Evolutionary conservation across 176 grass and related monocot genomes (phyloP), one percentile per base, ranked within the genome.

Genomic region (Miscanthus lutarioriparius): DNA sequence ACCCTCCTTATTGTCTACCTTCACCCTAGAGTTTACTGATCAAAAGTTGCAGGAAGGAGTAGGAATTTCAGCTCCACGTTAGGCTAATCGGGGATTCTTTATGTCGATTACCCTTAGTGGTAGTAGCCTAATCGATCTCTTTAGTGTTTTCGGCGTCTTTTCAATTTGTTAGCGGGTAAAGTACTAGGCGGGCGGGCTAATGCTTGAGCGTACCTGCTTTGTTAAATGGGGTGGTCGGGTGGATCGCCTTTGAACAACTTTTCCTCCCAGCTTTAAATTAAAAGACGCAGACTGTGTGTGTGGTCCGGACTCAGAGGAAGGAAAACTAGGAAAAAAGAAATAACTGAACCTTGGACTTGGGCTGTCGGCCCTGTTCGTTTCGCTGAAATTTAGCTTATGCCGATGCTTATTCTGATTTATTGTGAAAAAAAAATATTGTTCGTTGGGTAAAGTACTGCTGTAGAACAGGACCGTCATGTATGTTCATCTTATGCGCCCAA

Each of bases 141-240:
- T 36, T 38, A 35, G 41, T 64, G 53, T 62, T 77, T 64, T 19
- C 53, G 74, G 70, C 66, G 6, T 20, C 66, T 72, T 90, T 86
- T 62, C 10, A 10, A 56, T 27, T 77, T 83, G 69, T 82, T 53
- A 82, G 65, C 78, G 56, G 78, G 83, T 77, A 86, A 76, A 72
- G 78, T 89, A 54, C 47, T 49, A 17, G 45, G 68, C 62, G 70
- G 40, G 40, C 39, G 64, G 64, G 15, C 49, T 64, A 70, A 63
- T 26, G 48, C 27, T 75, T 64, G 41, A 74, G 61, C 54, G 38
- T 83, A 40, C 56, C 56, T 67, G 70, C 48, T 67, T 78, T 76
- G 59, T 90, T 84, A 36, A 44, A 77, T 80, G 47, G 61, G 22
- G 28, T 75, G 61, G 69, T 38, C 37, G 44, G 76, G 58, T 74